A percentile compares a stretch with the other conserved stretches of the same genome.
Conservation (phyloP, 2,329 filamentous ascomycete genomes). For the Colletotrichum sp. region DNA sequence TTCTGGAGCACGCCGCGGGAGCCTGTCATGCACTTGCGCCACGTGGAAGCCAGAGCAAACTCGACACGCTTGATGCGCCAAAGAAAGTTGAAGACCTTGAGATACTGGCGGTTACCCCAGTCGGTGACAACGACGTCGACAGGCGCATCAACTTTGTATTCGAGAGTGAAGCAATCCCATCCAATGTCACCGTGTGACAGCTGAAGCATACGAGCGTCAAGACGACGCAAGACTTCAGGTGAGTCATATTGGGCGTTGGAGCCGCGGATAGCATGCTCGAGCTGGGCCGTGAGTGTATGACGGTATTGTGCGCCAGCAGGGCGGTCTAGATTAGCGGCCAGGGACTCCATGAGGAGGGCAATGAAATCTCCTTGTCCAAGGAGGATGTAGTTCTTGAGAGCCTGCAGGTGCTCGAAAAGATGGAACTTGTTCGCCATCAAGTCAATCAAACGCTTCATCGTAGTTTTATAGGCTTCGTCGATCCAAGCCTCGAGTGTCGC, state of each 20-base stretch:
- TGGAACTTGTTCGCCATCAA: conserved; percentile 97
- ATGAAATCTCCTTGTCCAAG: conserved; percentile 98
- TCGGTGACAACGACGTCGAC: conserved; percentile 97
- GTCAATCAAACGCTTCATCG: conserved; percentile 92
- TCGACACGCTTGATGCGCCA: conserved; percentile 99
- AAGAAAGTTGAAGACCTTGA: conserved; percentile 98
- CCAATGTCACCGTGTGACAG: conserved; percentile 96
- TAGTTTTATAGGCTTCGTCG: conserved; percentile 96
- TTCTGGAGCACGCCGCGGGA: conserved; percentile 87
- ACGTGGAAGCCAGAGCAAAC: conserved; percentile 88
- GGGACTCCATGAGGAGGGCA: conserved; percentile 93
- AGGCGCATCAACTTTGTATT: conserved; percentile 97
- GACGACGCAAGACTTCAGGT: conserved; percentile 84
- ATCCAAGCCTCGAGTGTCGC: conserved; percentile 91
- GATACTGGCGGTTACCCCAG: conserved; percentile 93
- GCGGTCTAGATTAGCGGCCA: conserved; percentile 89
- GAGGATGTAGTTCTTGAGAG: conserved; percentile 92
- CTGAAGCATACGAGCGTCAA: conserved; percentile 98
- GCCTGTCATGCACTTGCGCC: conserved; percentile 96
- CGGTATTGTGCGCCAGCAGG: conserved; percentile 97
- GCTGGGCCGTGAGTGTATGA: conserved; percentile 94
- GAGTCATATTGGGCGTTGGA: conserved; percentile 97
- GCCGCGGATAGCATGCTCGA: conserved; percentile 95
- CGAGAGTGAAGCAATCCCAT: conserved; percentile 98
- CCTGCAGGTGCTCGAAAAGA: conserved; percentile 88